Evolutionary conservation across 164 flowering plant species (phyloP).

Genomic region (Warburgia ugandensis): DNA sequence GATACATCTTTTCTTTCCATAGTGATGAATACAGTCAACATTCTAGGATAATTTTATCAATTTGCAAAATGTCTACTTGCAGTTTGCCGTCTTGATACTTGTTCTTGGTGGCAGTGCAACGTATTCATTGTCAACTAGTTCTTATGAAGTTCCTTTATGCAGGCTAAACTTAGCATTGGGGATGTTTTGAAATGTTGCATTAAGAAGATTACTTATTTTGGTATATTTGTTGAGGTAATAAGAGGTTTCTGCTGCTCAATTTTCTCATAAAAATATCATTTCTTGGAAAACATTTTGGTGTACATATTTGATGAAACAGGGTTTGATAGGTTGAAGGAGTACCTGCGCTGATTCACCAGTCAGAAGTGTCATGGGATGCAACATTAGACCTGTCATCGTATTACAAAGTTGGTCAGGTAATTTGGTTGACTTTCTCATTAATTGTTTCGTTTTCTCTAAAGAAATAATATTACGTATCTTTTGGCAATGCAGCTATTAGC

Average conservation of each 20-base stretch:
- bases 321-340: constrained; percentile 83
- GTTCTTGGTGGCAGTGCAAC: neutral
- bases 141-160: constrained; percentile 20
- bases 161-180: constrained; percentile 77
- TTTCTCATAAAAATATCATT: neutral
- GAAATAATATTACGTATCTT: no score
- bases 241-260: neutral
- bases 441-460: neutral
- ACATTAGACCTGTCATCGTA: constrained; percentile 63
- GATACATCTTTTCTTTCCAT: no score
- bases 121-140: neutral
- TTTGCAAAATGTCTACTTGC: no score
- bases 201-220: constrained; percentile 79
- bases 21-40: no score
- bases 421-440: neutral
- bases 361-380: constrained; percentile 96
- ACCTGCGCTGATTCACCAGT: constrained; percentile 82
- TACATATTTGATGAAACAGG: constrained; percentile 3
- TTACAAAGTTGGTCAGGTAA: constrained; percentile 90
- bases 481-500: no score
- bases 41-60: no score
- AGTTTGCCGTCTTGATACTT: no score
- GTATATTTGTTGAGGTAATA: constrained; percentile 85
- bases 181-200: constrained; percentile 82
- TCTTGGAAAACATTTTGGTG: neutral